These are phyloP conservation scores for Aspergillus costaricaensis DNA, from an alignment of 2,329 filamentous ascomycete species.

Conservation along the genomic window DNA sequence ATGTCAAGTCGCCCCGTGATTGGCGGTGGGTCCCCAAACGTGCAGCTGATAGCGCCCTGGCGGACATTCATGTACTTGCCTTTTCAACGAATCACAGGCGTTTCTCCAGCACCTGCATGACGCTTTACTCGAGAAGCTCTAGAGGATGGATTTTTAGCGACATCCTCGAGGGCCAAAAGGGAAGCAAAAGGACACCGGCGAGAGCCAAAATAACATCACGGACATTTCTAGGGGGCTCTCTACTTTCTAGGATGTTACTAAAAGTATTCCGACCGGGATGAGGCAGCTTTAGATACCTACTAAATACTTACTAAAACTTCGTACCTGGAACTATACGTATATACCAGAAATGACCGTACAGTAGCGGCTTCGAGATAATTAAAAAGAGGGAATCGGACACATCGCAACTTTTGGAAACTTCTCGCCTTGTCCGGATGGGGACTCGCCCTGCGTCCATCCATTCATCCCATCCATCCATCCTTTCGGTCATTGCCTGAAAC, in stretches of 20 bases:
- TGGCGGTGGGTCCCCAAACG: constrained; percentile 17
- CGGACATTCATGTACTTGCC: constrained; percentile 21
- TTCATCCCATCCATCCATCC: neutral
- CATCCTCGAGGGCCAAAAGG: constrained; percentile 7
- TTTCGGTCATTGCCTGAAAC: constrained; percentile 13
- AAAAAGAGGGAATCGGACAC: constrained; percentile 5
- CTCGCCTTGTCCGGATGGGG: neutral
- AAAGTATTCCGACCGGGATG: neutral
- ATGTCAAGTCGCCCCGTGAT: constrained; percentile 14
- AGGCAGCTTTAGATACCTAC: constrained; percentile 8
- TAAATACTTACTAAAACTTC: constrained; percentile 9
- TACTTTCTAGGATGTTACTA: neutral
- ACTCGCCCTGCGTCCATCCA: neutral
- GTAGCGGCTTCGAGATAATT: constrained; percentile 15
- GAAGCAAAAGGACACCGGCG: constrained; percentile 9
- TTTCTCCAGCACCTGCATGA: constrained; percentile 21
- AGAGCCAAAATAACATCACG: constrained; percentile 12
- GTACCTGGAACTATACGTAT: constrained; percentile 3
- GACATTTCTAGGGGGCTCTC: neutral
- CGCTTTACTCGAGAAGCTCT: constrained; percentile 24
- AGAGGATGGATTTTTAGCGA: constrained; percentile 13
- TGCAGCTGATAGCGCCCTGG: constrained; percentile 30
- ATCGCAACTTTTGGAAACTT: constrained; percentile 3
- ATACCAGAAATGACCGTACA: constrained; percentile 21
- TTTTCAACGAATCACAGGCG: constrained; percentile 21